Evolutionary conservation across 2,329 filamentous ascomycete genomes (phyloP).

Genomic region (Talaromyces sp.): DNA sequence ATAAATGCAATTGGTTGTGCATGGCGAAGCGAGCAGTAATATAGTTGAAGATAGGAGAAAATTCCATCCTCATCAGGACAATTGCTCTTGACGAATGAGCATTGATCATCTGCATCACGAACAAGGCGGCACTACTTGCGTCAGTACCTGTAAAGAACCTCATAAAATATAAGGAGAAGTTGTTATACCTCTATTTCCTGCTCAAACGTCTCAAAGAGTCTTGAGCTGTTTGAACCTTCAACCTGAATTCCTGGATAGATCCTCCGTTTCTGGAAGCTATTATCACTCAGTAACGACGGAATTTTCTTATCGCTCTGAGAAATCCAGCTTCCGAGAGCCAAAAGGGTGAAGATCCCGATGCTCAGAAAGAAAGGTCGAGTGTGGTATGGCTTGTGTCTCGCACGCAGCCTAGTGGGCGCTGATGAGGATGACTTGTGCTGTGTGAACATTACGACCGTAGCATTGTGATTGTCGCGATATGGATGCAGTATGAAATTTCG

Average conservation of each 20-base stretch:
- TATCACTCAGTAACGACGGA: background rate
- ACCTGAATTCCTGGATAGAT: background rate
- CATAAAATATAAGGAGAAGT: background rate
- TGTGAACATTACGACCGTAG: slow-evolving; percentile 32
- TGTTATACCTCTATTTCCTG: slow-evolving; percentile 13
- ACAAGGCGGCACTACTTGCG: slow-evolving; percentile 68
- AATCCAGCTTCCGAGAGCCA: slow-evolving; percentile 33
- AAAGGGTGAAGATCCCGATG: slow-evolving; percentile 35
- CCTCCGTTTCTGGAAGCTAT: slow-evolving; percentile 9
- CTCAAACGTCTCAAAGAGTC: background rate
- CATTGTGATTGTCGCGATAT: slow-evolving; percentile 20
- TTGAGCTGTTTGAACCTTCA: background rate
- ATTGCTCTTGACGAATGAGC: slow-evolving; percentile 76
- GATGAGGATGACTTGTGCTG: slow-evolving; percentile 22
- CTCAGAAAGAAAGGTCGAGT: slow-evolving; percentile 47
- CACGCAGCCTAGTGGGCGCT: slow-evolving; percentile 24
- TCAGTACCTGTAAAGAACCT: background rate
- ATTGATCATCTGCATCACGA: slow-evolving; percentile 74
- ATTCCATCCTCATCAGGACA: slow-evolving; percentile 87
- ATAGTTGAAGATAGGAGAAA: slow-evolving; percentile 81
- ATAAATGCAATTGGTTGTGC: slow-evolving; percentile 74
- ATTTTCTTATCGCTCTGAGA: background rate
- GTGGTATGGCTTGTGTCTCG: slow-evolving; percentile 31
- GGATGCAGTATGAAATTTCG: background rate
- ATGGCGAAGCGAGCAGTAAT: slow-evolving; percentile 74